Conservation (phyloP, 371 early-diverging fungal species). For the Mucor racemosus region DNA sequence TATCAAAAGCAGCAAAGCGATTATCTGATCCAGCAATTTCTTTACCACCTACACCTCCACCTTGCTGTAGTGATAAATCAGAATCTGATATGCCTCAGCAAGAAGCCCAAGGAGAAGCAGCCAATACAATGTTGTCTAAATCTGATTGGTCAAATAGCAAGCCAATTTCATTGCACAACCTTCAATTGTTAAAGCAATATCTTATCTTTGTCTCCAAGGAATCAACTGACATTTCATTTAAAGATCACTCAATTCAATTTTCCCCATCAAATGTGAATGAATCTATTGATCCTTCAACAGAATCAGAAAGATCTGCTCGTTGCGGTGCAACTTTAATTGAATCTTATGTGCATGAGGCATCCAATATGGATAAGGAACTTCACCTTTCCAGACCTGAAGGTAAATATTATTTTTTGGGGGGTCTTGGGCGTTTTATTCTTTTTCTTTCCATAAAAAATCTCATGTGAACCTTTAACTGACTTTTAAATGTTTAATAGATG, state of each 20-base stretch:
- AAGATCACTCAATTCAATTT: slow-evolving; percentile 7
- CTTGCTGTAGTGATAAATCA: slow-evolving; percentile 3
- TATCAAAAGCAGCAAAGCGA: slow-evolving; percentile 27
- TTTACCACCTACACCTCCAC: slow-evolving; percentile 13
- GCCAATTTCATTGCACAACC: slow-evolving; percentile 30
- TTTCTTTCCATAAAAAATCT: slow-evolving; percentile 2
- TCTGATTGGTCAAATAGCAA: slow-evolving; percentile 25
- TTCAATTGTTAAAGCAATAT: slow-evolving; percentile 41
- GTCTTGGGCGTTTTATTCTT: slow-evolving; percentile 14
- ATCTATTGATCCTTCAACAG: background rate
- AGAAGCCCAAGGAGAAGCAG: background rate
- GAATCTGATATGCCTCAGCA: slow-evolving; percentile 2
- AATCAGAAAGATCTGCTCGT: slow-evolving; percentile 12
- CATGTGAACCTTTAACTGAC: slow-evolving; percentile 19
- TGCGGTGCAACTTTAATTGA: slow-evolving; percentile 40
- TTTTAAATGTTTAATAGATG: background rate
- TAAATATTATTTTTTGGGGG: slow-evolving; percentile 8
- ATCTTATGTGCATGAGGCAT: slow-evolving; percentile 30
- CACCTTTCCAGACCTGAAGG: slow-evolving; percentile 9
- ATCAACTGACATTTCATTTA: slow-evolving; percentile 16
- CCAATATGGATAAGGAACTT: slow-evolving; percentile 6
- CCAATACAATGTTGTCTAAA: slow-evolving; percentile 20
- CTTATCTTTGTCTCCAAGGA: slow-evolving; percentile 44
- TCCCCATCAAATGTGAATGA: background rate
- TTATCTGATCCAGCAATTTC: slow-evolving; percentile 9